Evolutionary conservation across 192 early-diverging fungal species (phyloP).

Genomic region (Phycomyces nitens): DNA sequence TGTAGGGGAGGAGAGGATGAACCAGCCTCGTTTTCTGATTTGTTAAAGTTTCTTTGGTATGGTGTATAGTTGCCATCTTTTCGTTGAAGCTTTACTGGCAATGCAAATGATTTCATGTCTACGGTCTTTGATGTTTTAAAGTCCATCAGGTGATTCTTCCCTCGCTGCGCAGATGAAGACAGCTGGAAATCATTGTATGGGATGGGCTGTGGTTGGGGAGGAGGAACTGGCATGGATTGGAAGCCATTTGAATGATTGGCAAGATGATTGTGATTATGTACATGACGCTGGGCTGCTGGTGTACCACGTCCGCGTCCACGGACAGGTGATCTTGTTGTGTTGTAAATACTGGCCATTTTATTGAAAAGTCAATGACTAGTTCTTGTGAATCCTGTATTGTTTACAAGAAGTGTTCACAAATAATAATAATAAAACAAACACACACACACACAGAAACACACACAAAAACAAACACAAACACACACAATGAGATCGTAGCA

Average conservation of each 20-base stretch:
- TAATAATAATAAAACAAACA: too few relatives aligned
- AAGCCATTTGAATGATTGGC: not conserved
- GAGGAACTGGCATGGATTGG: conserved; percentile 1
- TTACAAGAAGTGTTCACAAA: too few relatives aligned
- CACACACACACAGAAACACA: too few relatives aligned
- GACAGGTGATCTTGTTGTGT: not conserved
- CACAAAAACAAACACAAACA: too few relatives aligned
- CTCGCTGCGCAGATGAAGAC: conserved; percentile 48
- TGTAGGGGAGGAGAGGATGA: conserved; percentile 9
- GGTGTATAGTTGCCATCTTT: conserved; percentile 28
- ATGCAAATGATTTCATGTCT: conserved; percentile 50
- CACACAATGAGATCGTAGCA: too few relatives aligned
- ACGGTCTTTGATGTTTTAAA: conserved; percentile 54
- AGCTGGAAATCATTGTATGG: conserved; percentile 61
- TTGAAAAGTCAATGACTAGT: too few relatives aligned
- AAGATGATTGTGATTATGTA: not conserved
- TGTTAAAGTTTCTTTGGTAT: conserved; percentile 14
- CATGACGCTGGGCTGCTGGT: not conserved
- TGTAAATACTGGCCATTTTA: conserved; percentile 17
- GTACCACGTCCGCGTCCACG: not conserved
- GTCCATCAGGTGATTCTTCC: conserved; percentile 66
- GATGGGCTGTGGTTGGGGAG: conserved; percentile 22
- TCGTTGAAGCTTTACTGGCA: conserved; percentile 56
- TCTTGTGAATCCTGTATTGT: not conserved
- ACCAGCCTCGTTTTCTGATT: not conserved